These are phyloP conservation scores for Phanerochaete carnosa DNA, from an alignment of 768 basidiomycete species.

Conservation along the genomic window DNA sequence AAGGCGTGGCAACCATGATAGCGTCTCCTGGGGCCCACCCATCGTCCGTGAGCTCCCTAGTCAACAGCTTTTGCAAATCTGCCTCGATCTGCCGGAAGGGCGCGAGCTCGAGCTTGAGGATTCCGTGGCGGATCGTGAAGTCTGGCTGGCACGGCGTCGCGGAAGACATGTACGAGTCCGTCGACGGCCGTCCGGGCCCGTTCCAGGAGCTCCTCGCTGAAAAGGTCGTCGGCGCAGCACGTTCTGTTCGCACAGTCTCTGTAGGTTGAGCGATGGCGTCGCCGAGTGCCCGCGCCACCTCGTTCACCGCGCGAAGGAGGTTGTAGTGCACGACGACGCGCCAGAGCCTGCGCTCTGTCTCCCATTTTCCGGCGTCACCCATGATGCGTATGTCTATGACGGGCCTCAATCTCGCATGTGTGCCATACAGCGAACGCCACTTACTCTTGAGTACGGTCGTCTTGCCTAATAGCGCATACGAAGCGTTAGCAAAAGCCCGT, in stretches of 20 bases:
- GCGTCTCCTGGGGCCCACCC: no score
- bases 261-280: slow-evolving; percentile 34
- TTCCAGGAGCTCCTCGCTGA: neutral
- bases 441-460: slow-evolving; percentile 40
- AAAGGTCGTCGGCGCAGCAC: neutral
- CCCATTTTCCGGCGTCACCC: slow-evolving; percentile 61
- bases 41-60: no score
- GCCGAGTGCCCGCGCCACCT: slow-evolving; percentile 59
- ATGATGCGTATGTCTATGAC: slow-evolving; percentile 67
- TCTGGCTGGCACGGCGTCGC: neutral
- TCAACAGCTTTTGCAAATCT: slow-evolving; percentile 50
- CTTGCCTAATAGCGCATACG: slow-evolving; percentile 26
- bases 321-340: slow-evolving; percentile 77
- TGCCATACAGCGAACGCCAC: slow-evolving; percentile 6
- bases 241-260: no score
- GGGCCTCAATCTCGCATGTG: neutral
- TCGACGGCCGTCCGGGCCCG: neutral
- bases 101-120: slow-evolving; percentile 53
- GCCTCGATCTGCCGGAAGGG: slow-evolving; percentile 60
- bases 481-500: neutral
- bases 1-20: slow-evolving; percentile 13
- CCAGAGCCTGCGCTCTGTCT: slow-evolving; percentile 70
- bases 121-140: slow-evolving; percentile 51
- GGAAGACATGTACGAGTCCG: neutral
- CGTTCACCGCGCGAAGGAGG: slow-evolving; percentile 67